phyloP scores from a whole-genome alignment of 2,329 filamentous ascomycete genomes.

The Talaromyces verruculosus region DNA sequence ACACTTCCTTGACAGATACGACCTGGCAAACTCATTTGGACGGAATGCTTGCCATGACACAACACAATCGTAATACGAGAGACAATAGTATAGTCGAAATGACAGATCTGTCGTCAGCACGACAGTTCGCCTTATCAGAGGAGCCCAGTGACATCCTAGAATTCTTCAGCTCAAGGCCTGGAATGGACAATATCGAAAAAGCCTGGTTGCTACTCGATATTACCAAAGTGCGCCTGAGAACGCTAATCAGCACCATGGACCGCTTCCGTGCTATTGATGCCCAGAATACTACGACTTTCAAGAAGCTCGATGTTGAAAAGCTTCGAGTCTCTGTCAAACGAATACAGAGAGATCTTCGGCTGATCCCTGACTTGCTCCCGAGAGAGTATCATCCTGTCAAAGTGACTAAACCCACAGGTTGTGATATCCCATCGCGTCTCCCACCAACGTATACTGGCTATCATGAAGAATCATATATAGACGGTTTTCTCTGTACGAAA shows the following conservation, averaged over 20 bases:
- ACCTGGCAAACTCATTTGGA: conserved; percentile 12
- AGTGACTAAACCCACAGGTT: neutral
- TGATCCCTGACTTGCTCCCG: neutral
- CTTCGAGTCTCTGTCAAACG: conserved; percentile 2
- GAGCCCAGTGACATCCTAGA: neutral
- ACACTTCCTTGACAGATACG: neutral
- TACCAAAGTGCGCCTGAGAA: neutral
- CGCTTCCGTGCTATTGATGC: neutral
- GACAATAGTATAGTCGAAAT: neutral
- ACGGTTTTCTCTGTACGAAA: neutral
- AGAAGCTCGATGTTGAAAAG: conserved; percentile 4
- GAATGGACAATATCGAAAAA: neutral
- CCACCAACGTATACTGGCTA: neutral
- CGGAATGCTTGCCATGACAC: conserved; percentile 10
- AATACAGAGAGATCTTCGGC: neutral
- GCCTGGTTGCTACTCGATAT: conserved; percentile 9
- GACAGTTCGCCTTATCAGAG: neutral
- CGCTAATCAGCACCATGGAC: neutral
- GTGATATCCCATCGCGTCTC: neutral
- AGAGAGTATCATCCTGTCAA: conserved; percentile 6
- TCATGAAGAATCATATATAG: neutral
- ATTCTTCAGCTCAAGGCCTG: neutral
- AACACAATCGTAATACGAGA: neutral
- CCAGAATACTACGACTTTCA: neutral
- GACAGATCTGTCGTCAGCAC: neutral